Base-by-base conservation (phyloP, 2,329 filamentous ascomycete species). In the Penicillium sp. region DNA sequence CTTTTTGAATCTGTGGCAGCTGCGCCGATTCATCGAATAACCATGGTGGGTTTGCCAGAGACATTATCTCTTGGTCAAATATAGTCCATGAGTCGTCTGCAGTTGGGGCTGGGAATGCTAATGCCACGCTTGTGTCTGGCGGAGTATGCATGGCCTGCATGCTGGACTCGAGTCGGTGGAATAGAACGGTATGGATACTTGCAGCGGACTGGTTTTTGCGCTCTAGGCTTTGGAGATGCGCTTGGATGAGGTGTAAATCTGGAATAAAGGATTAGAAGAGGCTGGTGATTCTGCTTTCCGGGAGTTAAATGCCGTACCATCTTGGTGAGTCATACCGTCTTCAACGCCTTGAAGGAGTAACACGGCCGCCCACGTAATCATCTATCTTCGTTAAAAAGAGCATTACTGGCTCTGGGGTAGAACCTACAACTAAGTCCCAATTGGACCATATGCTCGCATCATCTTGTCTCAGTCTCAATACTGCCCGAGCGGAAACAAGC, bases 371-470 rank as follows among this genome's bases (percentile, higher is more conserved):
- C 64, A 68, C 12, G 66, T 68, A 31, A 68, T 67, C 66, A 68
- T 68, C 66, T 68, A 40, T 10, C 6, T 16, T 29, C 18, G 15
- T 55, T 51, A 57, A 21, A 15, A 25, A 21, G 3, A 15, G 8
- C 4, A 29, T 38, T 27, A 2, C 3, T 23, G 10, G 4, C 7
- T 23, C 4, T 35, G 8, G 15, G 23, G 10, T 9, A 32, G 32
- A 31, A 50, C 63, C 55, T 40, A 69, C 66, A 23, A 68, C 60
- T n/a, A 69, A 48, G 53, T 69, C 66, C 66, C 66, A 69, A 21
- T 69, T 69, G 1, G 66, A 69, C 66, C 66, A 69, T 37, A 69
- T 69, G 29, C 66, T 67, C 21, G 66, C 48, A 55, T 69, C 66
- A 49, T 68, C 64, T 32, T 68, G 58, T 29, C 66, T 57, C 18